Base-by-base conservation (phyloP, 768 basidiomycete genomes). In the Lyophyllum shimeji region DNA sequence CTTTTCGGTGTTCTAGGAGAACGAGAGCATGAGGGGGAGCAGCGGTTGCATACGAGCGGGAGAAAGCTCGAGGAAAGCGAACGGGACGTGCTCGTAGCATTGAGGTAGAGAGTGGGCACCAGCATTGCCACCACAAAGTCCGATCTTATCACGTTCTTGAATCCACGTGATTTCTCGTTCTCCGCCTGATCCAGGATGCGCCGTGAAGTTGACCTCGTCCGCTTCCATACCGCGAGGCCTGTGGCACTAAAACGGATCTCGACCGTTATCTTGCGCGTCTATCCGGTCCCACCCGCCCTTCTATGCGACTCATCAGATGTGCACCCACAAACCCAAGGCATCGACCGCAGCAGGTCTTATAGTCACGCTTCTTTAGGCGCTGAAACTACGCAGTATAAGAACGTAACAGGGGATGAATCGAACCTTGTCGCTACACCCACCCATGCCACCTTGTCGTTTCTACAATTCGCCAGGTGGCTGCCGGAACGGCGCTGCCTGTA, bases 1-100 rank as follows among this genome's bases (percentile, higher is more conserved):
- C 93, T 47, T 83, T 78, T 45, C 84, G 82, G 67, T 98, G 94
- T 71, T 98, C 96, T 46, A 98, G 78, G 61, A 92, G 87, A n/a
- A 97, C 86, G 3, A 97, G 83, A 1, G 89, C 85, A 71, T 90
- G 87, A 0, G 89, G 85, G 29, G 84, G 75, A 4, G 79, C 55
- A 21, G 80, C 70, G 3, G 86, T 82, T 4, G 89, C 82, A 67
- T 90, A 91, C 5, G 76, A 67, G 56, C 85, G 77, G 39, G 57
- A 52, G 29, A 61, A 48, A 34, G 52, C 55, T 34, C 63, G 59
- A 50, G 59, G 31, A 43, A 55, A 51, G 39, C 45, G 18, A 27
- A 58, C 47, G 42, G 58, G 52, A 40, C 59, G 57, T 51, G 57
- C 50, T 23, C 60, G 58, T 27, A 66, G 55, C 65, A 66, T 64